Base-by-base conservation (phyloP, 768 basidiomycete genomes). In the Tulasnella sp. region DNA sequence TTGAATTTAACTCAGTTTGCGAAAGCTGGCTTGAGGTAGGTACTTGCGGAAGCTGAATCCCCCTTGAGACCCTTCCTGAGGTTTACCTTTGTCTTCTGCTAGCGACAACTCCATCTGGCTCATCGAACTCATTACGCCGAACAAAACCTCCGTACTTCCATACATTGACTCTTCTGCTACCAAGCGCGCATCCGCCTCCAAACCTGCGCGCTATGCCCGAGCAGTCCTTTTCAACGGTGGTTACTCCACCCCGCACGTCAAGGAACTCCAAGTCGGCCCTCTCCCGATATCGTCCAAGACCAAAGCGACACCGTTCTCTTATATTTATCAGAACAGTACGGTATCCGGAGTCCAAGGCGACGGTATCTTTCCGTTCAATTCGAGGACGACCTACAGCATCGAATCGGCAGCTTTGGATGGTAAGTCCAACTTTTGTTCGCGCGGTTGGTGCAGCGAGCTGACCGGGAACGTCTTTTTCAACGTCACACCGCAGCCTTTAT, bases 31-130 rank as follows among this genome's bases (percentile, higher is more conserved):
- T 1, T 69, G 37, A 69, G 40, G 67, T 69, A 19, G 41, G 39
- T 6, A 12, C 32, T 65, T 34, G 1, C n/a, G 7, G 9, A 5
- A 1, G 1, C 42, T 3, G n/a, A 44, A 44, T 44, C 5, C 3
- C 14, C 42, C n/a, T 7, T 40, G 7, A 7, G 40, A 22, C 7
- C 22, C 59, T 6, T 62, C 32, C 9, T 62, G n/a, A 8, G 7
- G 59, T 7, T 22, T 7, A 7, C 59, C 8, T 8, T 7, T 64
- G 14, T 5, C n/a, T 3, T 26, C 40, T 4, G 26, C 4, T 47
- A 69, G 67, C 26, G 67, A 69, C 14, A 69, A 69, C 32, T 42
- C 67, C 35, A 69, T 69, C 40, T 69, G 44, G 39, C 17, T 69
- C 37, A 69, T 69, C 40, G 67, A 69, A 44, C 37, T 44, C 1